A percentile compares a stretch with the other conserved stretches of the same genome.
Conservation (phyloP, 2,329 filamentous ascomycete species). For the Penicillium sp. region DNA sequence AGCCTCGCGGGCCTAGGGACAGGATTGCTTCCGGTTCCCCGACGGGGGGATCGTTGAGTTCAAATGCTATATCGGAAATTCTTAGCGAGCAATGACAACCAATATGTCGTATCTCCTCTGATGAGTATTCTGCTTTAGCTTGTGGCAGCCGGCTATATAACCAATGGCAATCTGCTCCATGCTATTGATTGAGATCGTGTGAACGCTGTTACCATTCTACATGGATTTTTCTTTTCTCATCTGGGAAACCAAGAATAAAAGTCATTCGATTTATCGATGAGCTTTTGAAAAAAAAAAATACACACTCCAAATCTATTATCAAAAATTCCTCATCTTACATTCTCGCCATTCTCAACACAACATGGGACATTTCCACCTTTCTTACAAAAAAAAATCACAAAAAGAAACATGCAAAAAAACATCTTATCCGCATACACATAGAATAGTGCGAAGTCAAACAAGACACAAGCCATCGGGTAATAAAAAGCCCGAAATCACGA, state of each 20-base stretch:
- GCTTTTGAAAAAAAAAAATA: no score
- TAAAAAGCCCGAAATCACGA: slow-evolving; percentile 4
- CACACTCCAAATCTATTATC: neutral
- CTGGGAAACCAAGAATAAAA: no score
- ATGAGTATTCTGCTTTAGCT: neutral
- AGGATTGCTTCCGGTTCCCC: slow-evolving; percentile 8
- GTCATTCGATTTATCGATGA: neutral
- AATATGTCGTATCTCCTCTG: neutral
- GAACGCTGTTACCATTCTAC: neutral
- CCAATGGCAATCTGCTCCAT: neutral
- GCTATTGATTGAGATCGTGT: neutral
- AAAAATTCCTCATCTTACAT: neutral
- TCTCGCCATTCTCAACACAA: neutral
- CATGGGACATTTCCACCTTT: neutral
- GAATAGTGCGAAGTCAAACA: neutral
- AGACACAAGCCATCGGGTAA: neutral
- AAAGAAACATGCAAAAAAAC: neutral
- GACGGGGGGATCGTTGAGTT: slow-evolving; percentile 20
- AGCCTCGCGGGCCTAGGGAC: slow-evolving; percentile 8
- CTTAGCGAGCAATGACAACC: slow-evolving; percentile 31
- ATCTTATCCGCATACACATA: neutral
- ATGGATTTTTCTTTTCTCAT: neutral
- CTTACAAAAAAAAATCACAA: neutral
- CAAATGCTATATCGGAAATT: slow-evolving; percentile 33
- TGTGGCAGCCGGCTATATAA: neutral